Base-by-base conservation (phyloP, 306 rosid species). In the Gastrolobium bilobum region DNA sequence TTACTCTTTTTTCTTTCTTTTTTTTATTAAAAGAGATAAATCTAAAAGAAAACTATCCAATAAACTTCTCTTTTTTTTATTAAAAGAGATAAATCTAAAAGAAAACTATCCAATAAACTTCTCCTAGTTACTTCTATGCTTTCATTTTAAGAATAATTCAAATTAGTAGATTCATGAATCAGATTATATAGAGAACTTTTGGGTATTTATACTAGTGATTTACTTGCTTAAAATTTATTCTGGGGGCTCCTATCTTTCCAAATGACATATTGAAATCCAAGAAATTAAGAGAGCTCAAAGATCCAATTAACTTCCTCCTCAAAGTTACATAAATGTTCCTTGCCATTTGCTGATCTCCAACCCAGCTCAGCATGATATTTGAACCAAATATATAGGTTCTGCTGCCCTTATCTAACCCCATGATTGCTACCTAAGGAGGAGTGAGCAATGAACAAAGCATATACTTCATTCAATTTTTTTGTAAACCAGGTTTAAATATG, bases 101-200 rank as follows among this genome's bases (percentile, higher is more conserved):
- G n/a, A n/a, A n/a, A n/a, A n/a, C n/a, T 7, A 42, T 44, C 50
- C 50, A 44, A 44, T 46, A 20, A 20, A 20, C 26, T 20, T 20
- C 26, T n/a, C 4, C 10, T 2, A 20, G 15, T 43, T 66, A 20
- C 38, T 26, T n/a, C 52, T 43, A 30, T 26, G 5, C 37, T 20
- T 66, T 35, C 60, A 48, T 68, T 68, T 68, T 14, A 6, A 47
- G 14, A 68, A 13, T 13, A 39, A 42, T 48, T 50, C 7, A 33
- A 69, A 14, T 31, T 10, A 43, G 20, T 67, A 68, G 39, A 10
- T 39, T 64, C 50, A 47, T 47, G 42, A 68, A 68, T 31, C 31
- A 30, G 40, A 68, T 11, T 67, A 67, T 6, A 44, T 10, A 30
- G 7, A 40, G 34, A 64, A 58, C 3, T 13, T 59, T 34, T 33